Percentiles rank a stretch among this genome's conserved stretches.
These are phyloP conservation scores for Suhomyces emberorum DNA, from an alignment of 805 yeast species.

Conservation along the genomic window DNA sequence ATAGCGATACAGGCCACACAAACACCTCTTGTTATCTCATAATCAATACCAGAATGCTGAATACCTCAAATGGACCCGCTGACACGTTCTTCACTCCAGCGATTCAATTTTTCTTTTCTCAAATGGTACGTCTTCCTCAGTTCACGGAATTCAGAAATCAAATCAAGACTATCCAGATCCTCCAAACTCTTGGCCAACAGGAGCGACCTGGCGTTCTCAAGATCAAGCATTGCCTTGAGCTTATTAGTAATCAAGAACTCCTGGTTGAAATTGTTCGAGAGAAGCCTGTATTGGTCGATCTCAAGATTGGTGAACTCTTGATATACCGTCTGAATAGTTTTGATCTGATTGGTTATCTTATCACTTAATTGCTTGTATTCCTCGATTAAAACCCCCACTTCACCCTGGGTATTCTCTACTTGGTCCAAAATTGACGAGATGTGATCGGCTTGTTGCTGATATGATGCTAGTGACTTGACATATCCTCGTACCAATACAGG, in stretches of 20 bases:
- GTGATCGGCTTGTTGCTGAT: slow-evolving; percentile 12
- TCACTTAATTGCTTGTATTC: slow-evolving; percentile 27
- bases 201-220: slow-evolving; percentile 19
- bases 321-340: slow-evolving; percentile 22
- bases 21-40: too few species aligned
- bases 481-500: slow-evolving; percentile 31
- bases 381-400: slow-evolving; percentile 5
- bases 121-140: slow-evolving; percentile 30
- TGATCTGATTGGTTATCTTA: slow-evolving; percentile 23
- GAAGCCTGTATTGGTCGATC: slow-evolving; percentile 36
- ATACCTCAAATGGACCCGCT: slow-evolving; percentile 29
- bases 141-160: slow-evolving; percentile 19
- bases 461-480: slow-evolving; percentile 22
- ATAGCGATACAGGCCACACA: too few species aligned
- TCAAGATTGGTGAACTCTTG: slow-evolving; percentile 34
- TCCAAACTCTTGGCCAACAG: slow-evolving; percentile 14
- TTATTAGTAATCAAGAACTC: slow-evolving; percentile 27
- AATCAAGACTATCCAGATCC: slow-evolving; percentile 17
- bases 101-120: slow-evolving; percentile 33
- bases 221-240: slow-evolving; percentile 22
- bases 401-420: slow-evolving; percentile 2
- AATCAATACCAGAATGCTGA: too few species aligned
- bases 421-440: slow-evolving; percentile 12
- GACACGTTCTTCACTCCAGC: slow-evolving; percentile 45
- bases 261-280: slow-evolving; percentile 35